Base-by-base conservation (phyloP, 352 stramenopile species). In the Peronospora farinosa region DNA sequence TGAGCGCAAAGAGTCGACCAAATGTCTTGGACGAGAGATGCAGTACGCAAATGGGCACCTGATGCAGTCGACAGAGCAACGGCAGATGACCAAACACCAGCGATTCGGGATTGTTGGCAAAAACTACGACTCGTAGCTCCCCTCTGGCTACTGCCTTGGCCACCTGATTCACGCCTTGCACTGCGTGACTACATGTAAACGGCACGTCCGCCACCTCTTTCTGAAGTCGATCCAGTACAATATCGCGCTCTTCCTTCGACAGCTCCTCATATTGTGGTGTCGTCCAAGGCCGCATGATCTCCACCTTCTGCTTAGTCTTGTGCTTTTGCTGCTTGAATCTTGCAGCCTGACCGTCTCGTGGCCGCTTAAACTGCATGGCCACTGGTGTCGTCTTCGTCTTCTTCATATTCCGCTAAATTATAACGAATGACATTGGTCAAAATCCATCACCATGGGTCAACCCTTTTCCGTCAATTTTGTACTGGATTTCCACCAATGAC, bases 191-290 rank as follows among this genome's bases (percentile, higher is more conserved):
- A 40, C 49, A 47, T 23, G 67, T 57, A 19, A 57, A 12, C 1
- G 51, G 19, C 5, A 64, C 41, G 30, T 55, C 40, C 12, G 39
- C 55, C 17, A 91, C 65, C 51, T 91, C 79, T 47, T 84, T 87
- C 40, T 72, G 47, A 44, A 91, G 58, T 12, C 77, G 73, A 41
- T 82, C 74, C n/a, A 91, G 54, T 44, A 91, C 77, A 35, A 91
- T 91, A 42, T 88, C 79, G 37, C 77, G 77, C 27, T 86, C 75
- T 39, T 91, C 79, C 49, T 85, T 85, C 6, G 63, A 5, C 12
- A 91, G 58, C 51, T 86, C 75, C 31, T 72, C 55, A 38, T 76
- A 85, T 57, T 88, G 79, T 44, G 69, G 47, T 4, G 58, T 7
- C 15, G 59, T 60, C 69, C 73, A 89, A 10, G 74, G 65, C 0